phyloP scores from a whole-genome alignment of 179 eudicot species.

The Gypsophila paniculata region DNA sequence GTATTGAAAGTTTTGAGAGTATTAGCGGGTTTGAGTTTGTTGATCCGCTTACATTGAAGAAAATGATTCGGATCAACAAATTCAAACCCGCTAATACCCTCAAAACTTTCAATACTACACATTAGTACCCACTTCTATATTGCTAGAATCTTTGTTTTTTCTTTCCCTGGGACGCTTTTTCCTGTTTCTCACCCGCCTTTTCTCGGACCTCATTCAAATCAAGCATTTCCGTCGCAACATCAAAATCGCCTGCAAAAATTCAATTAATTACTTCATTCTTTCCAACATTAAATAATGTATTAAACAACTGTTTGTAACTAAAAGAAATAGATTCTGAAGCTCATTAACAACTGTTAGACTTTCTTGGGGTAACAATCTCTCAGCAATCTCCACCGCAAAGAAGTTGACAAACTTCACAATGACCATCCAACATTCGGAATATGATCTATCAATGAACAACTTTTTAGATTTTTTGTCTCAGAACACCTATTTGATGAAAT shows the following conservation, averaged over 20 bases:
- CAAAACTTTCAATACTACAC: conserved; percentile 14
- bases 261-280: background rate
- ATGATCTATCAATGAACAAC: too few relatives aligned
- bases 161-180: conserved; percentile 4
- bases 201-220: conserved; percentile 28
- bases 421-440: too few relatives aligned
- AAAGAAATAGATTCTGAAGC: too few relatives aligned
- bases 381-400: too few relatives aligned
- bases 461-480: too few relatives aligned
- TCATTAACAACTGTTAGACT: too few relatives aligned
- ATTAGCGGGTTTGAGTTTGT: conserved; percentile 31
- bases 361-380: too few relatives aligned
- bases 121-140: background rate
- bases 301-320: too few relatives aligned
- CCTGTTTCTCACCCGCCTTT: conserved; percentile 4
- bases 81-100: conserved; percentile 29
- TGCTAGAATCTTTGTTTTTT: conserved; percentile 7
- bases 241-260: conserved; percentile 29
- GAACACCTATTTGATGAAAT: too few relatives aligned
- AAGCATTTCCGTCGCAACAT: conserved; percentile 6
- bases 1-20: conserved; percentile 19
- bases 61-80: conserved; percentile 28
- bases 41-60: conserved; percentile 24
- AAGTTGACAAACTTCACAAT: too few relatives aligned
- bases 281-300: background rate